Percentiles rank a stretch among this genome's conserved stretches.
These are phyloP conservation scores for Coniosporium tulheliwenetii DNA, from an alignment of 2,329 filamentous ascomycete genomes.

Conservation along the genomic window DNA sequence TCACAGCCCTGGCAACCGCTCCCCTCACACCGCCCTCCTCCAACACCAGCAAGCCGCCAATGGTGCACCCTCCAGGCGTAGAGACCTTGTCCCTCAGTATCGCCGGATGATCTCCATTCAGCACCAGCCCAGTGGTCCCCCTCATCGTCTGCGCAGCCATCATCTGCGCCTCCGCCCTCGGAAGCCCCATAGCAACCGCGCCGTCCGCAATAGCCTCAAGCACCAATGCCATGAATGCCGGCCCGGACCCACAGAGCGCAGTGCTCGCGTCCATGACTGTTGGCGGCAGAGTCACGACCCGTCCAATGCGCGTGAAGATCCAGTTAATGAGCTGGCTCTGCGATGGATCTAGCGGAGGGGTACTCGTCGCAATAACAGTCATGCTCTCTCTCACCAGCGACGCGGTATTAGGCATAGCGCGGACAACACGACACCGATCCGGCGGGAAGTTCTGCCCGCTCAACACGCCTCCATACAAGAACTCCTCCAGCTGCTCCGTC, in stretches of 20 bases:
- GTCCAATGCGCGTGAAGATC: conserved; percentile 63
- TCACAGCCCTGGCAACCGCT: conserved; percentile 49
- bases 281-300: conserved; percentile 51
- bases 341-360: conserved; percentile 39
- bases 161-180: conserved; percentile 52
- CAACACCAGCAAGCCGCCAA: conserved; percentile 55
- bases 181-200: conserved; percentile 63
- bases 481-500: conserved; percentile 48
- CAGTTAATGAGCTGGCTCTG: conserved; percentile 48
- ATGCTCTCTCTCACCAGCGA: conserved; percentile 65
- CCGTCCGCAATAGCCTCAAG: conserved; percentile 64
- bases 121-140: conserved; percentile 53
- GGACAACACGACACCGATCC: conserved; percentile 48
- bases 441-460: conserved; percentile 28
- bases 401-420: conserved; percentile 77
- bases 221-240: conserved; percentile 61
- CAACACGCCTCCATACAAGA: conserved; percentile 42
- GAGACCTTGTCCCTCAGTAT: conserved; percentile 61
- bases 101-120: conserved; percentile 60
- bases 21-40: conserved; percentile 59
- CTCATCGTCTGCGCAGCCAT: conserved; percentile 73
- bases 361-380: conserved; percentile 54
- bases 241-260: conserved; percentile 58
- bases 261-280: conserved; percentile 58
- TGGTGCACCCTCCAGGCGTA: conserved; percentile 65